Base-by-base conservation (phyloP, 2,329 filamentous ascomycete species). In the Cercospora beticola region DNA sequence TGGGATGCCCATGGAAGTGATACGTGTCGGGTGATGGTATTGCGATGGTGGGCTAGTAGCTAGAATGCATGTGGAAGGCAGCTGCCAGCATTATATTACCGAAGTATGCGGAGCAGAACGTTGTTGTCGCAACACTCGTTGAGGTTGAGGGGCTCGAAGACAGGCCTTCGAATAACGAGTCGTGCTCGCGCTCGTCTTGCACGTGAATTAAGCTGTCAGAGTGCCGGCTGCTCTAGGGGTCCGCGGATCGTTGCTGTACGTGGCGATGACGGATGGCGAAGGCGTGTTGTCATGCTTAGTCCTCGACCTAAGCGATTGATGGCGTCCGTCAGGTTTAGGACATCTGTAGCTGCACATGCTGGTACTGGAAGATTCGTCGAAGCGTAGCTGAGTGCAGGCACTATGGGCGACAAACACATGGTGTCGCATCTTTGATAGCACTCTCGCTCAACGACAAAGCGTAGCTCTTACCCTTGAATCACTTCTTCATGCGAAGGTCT, bases 261-360 rank as follows among this genome's bases (percentile, higher is more conserved):
- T 65, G 26, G 64, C 67, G 21, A 71, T 30, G 4, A 72, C 71
- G 7, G 66, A 69, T 46, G 71, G 72, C 8, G 73, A 72, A 6
- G 68, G 52, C 23, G 68, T 64, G 14, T 58, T 59, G 31, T 72
- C 69, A 31, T 71, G 71, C 12, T 72, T 72, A 49, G 68, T 60
- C 2, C 67, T 62, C 8, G 71, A 70, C 14, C 62, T 57, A 21
- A 60, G 26, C 72, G 73, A 76, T 21, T 72, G 70, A 28, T 28
- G 26, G 26, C 26, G 26, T 28, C 26, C 26, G 26, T 28, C 26
- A 28, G 26, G 26, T 28, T 28, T 28, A 28, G 26, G 26, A 28
- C 26, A 28, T 28, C 26, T 28, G 26, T 28, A 28, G 26, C 26
- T 28, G 26, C 26, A 28, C 26, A 28, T 28, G 5, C 26, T 28